Evolutionary conservation across 192 early-diverging fungal species (phyloP).

Genomic region (Thoreauomyces humboldtii): DNA sequence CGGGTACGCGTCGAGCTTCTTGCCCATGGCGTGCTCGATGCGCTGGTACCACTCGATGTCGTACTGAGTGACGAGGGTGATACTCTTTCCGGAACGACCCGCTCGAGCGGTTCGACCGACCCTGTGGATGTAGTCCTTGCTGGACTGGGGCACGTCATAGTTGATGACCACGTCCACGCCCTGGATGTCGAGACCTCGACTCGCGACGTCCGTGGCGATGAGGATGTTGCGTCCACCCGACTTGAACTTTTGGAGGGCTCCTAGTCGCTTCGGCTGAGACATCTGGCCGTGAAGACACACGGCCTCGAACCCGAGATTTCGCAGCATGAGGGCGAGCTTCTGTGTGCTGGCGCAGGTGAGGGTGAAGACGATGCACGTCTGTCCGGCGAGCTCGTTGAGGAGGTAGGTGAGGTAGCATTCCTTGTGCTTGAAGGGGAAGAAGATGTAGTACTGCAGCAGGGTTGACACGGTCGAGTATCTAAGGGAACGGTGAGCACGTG

Average conservation of each 20-base stretch:
- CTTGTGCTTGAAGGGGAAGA: constrained; percentile 95
- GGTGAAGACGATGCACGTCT: constrained; percentile 88
- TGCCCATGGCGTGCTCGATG: constrained; percentile 86
- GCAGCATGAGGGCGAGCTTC: constrained; percentile 79
- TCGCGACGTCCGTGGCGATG: constrained; percentile 94
- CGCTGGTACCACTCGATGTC: constrained; percentile 94
- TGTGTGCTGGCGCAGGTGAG: constrained; percentile 85
- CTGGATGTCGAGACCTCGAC: constrained; percentile 91
- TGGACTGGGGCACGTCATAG: constrained; percentile 90
- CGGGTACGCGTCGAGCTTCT: constrained; percentile 84
- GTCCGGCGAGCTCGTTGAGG: constrained; percentile 88
- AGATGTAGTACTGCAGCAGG: constrained; percentile 91
- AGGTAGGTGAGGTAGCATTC: constrained; percentile 92
- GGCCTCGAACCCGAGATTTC: constrained; percentile 92
- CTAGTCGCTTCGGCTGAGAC: constrained; percentile 87
- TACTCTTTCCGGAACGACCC: constrained; percentile 77
- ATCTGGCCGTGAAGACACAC: constrained; percentile 93
- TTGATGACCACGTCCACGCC: constrained; percentile 93
- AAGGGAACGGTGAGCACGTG: not conserved
- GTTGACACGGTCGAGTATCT: constrained; percentile 92
- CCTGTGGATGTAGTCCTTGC: constrained; percentile 95
- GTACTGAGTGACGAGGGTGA: constrained; percentile 86
- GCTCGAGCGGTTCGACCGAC: constrained; percentile 97
- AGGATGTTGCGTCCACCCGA: constrained; percentile 81
- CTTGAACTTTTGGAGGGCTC: constrained; percentile 94